Evolutionary conservation across 495 filamentous ascomycete genomes (phyloP).

Genomic region (Daldinia decipiens): DNA sequence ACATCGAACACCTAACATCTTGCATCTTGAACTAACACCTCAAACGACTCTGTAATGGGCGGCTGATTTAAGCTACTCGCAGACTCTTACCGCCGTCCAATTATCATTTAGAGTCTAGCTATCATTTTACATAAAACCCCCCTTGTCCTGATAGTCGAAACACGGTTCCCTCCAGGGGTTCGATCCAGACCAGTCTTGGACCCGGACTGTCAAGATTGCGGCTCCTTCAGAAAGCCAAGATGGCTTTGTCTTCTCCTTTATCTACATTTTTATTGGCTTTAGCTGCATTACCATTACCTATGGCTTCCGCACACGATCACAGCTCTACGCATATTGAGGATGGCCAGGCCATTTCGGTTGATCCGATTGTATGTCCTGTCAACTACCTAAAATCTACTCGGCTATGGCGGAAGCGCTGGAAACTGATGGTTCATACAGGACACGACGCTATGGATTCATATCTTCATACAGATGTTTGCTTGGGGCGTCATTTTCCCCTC

Average conservation of each 20-base stretch:
- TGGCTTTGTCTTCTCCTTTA: constrained; percentile 32
- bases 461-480: constrained; percentile 83
- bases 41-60: background rate
- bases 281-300: constrained; percentile 48
- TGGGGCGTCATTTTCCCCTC: constrained; percentile 93
- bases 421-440: constrained; percentile 64
- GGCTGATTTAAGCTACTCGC: constrained; percentile 1
- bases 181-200: constrained; percentile 23
- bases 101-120: constrained; percentile 11
- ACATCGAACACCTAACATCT: too few relatives aligned
- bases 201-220: constrained; percentile 15
- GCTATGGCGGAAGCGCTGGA: constrained; percentile 20
- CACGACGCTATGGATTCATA: constrained; percentile 90
- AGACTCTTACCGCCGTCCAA: background rate
- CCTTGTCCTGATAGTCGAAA: constrained; percentile 33
- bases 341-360: constrained; percentile 76
- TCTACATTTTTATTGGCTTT: constrained; percentile 32
- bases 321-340: constrained; percentile 78
- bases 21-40: too few relatives aligned
- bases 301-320: constrained; percentile 75
- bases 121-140: constrained; percentile 13
- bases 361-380: constrained; percentile 78
- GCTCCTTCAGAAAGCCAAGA: constrained; percentile 20
- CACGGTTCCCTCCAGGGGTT: constrained; percentile 33
- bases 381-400: background rate